A percentile compares a stretch with the other conserved stretches of the same genome.
These are phyloP conservation scores for Pseudocercospora eumusae DNA, from an alignment of 2,329 filamentous ascomycete genomes.

Conservation along the genomic window DNA sequence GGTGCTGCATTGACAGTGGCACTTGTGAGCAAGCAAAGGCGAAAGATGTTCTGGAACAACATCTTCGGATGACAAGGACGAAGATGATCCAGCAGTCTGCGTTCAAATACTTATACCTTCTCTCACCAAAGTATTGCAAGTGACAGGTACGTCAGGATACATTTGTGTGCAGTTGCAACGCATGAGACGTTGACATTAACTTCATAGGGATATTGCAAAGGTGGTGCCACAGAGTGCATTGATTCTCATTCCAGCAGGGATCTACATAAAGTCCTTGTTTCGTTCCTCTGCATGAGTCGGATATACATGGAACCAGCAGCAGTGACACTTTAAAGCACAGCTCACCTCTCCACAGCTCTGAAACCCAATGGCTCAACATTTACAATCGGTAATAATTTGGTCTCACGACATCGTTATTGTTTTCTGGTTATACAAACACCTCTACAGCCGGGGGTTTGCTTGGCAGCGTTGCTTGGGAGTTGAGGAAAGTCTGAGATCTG, in stretches of 20 bases:
- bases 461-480: not conserved
- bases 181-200: constrained; percentile 1
- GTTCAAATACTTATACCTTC: not conserved
- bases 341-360: not conserved
- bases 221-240: not conserved
- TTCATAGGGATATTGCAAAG: not conserved
- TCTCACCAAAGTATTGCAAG: not conserved
- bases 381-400: not conserved
- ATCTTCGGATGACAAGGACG: not conserved
- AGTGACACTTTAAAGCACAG: not conserved
- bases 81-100: not conserved
- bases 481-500: too few relatives aligned
- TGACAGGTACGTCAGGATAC: not conserved
- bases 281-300: not conserved
- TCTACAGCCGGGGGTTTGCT: too few relatives aligned
- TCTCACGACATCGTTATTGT: not conserved
- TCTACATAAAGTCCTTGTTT: not conserved
- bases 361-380: not conserved
- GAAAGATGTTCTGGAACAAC: not conserved
- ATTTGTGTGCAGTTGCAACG: not conserved
- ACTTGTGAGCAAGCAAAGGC: not conserved
- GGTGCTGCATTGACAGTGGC: constrained; percentile 8
- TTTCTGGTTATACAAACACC: not conserved
- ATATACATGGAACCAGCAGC: not conserved
- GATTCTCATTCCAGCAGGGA: not conserved